These are phyloP conservation scores for Aureobasidium sp. DNA, from an alignment of 2,329 filamentous ascomycete genomes.

Conservation along the genomic window DNA sequence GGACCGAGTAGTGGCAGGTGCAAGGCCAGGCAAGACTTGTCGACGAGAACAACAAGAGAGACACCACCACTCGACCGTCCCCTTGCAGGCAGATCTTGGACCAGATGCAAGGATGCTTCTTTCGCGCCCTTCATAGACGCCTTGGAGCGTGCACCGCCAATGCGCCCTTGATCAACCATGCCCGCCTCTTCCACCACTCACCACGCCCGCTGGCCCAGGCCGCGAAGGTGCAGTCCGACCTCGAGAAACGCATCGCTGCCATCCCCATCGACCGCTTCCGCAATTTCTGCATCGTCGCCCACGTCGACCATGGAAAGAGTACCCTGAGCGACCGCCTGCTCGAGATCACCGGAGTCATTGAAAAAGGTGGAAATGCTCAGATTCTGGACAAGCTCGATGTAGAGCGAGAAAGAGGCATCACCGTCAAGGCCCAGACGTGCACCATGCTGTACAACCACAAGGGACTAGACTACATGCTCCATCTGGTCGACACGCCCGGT, in stretches of 20 bases:
- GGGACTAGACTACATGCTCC: slow-evolving; percentile 82
- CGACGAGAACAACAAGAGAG: too few species aligned
- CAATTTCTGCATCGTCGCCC: slow-evolving; percentile 98
- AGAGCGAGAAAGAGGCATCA: slow-evolving; percentile 91
- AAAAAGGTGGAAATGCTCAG: slow-evolving; percentile 82
- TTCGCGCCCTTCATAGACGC: slow-evolving; percentile 36
- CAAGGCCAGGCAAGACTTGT: not conserved
- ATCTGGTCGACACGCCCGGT: slow-evolving; percentile 92
- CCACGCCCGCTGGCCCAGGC: slow-evolving; percentile 31
- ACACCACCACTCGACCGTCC: not conserved
- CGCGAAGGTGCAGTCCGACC: slow-evolving; percentile 39
- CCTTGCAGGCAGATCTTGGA: slow-evolving; percentile 10
- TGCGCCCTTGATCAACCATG: slow-evolving; percentile 8
- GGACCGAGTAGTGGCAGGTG: not conserved
- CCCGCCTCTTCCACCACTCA: slow-evolving; percentile 25
- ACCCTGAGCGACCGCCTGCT: slow-evolving; percentile 88
- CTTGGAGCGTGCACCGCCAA: slow-evolving; percentile 29
- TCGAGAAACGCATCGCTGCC: slow-evolving; percentile 60
- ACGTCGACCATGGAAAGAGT: slow-evolving; percentile 98
- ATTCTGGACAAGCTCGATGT: slow-evolving; percentile 96
- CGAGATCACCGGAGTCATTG: slow-evolving; percentile 89
- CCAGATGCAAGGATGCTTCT: slow-evolving; percentile 45
- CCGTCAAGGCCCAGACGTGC: slow-evolving; percentile 97
- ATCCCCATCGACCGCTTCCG: slow-evolving; percentile 75
- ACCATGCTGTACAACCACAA: slow-evolving; percentile 91